Evolutionary conservation across 352 stramenopile genomes (phyloP).

Genomic region (Thraustotheca clavata): DNA sequence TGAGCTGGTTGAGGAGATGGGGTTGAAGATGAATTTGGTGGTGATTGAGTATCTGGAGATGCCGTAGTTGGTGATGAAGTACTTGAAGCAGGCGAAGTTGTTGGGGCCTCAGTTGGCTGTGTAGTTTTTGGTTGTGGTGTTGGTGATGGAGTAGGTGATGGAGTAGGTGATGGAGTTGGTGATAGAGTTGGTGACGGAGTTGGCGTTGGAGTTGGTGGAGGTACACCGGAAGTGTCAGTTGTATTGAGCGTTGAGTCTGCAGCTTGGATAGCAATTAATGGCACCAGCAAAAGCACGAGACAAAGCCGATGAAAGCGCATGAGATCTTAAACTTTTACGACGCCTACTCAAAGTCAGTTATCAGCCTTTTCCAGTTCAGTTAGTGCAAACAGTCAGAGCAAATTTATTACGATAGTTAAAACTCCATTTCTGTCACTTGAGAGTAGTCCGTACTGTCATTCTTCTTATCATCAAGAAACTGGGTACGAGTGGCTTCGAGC

Average conservation of each 20-base stretch:
- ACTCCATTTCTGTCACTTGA: conserved; percentile 2
- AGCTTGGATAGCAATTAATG: not conserved
- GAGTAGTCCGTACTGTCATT: not conserved
- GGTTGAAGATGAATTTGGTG: too few species aligned
- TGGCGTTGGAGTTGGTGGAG: not conserved
- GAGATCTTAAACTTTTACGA: too few species aligned
- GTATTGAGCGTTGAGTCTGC: not conserved
- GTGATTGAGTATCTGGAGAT: not conserved
- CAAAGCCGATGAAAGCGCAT: too few species aligned
- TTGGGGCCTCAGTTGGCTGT: not conserved
- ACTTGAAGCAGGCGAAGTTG: too few species aligned
- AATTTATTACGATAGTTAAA: not conserved
- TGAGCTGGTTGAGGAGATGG: too few species aligned
- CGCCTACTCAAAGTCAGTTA: too few species aligned
- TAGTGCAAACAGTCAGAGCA: not conserved
- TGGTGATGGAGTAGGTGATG: not conserved
- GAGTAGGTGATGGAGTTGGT: not conserved
- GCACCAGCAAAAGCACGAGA: too few species aligned
- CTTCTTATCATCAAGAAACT: not conserved
- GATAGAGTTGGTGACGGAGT: not conserved
- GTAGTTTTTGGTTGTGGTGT: not conserved
- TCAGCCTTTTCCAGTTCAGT: not conserved
- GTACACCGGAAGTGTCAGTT: not conserved
- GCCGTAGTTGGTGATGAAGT: not conserved
- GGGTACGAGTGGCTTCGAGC: not conserved